Percentiles rank a stretch among this genome's conserved stretches.
phyloP scores from a whole-genome alignment of 1,284 basidiomycete species.

The Cyathus olla region DNA sequence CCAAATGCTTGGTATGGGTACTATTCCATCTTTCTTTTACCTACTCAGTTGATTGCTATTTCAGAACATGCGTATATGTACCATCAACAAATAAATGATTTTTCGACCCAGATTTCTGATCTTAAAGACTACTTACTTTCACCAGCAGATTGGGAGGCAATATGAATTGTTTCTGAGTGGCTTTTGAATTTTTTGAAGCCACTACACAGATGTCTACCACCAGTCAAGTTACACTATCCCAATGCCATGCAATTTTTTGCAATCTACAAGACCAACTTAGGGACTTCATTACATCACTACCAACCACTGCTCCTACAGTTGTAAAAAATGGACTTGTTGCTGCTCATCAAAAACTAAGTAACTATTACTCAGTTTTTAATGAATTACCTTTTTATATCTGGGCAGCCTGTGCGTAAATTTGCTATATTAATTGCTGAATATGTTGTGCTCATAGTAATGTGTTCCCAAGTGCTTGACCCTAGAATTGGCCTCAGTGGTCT shows the following conservation, averaged over 20 bases:
- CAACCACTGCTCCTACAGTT: neutral
- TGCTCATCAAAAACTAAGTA: conserved; percentile 12
- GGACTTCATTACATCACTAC: neutral
- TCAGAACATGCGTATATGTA: no score
- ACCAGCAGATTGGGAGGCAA: conserved; percentile 25
- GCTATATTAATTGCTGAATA: no score
- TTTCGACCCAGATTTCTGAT: conserved; percentile 12
- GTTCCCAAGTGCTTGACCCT: no score
- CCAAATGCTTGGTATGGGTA: no score
- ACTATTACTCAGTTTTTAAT: conserved; percentile 16
- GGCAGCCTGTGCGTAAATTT: no score
- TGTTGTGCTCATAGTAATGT: no score
- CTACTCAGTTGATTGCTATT: no score
- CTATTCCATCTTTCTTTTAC: no score
- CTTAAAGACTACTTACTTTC: conserved; percentile 13
- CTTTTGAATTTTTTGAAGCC: no score
- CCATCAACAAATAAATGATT: no score
- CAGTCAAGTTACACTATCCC: conserved; percentile 25
- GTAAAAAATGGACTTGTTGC: conserved; percentile 4
- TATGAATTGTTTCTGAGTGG: conserved; percentile 29
- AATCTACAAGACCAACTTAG: conserved; percentile 31
- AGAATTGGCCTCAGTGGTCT: no score
- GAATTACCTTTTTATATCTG: conserved; percentile 11
- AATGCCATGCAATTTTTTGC: conserved; percentile 25
- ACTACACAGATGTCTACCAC: conserved; percentile 38